Conservation (phyloP, 345 rosid species). For the Syzygium jambos region DNA sequence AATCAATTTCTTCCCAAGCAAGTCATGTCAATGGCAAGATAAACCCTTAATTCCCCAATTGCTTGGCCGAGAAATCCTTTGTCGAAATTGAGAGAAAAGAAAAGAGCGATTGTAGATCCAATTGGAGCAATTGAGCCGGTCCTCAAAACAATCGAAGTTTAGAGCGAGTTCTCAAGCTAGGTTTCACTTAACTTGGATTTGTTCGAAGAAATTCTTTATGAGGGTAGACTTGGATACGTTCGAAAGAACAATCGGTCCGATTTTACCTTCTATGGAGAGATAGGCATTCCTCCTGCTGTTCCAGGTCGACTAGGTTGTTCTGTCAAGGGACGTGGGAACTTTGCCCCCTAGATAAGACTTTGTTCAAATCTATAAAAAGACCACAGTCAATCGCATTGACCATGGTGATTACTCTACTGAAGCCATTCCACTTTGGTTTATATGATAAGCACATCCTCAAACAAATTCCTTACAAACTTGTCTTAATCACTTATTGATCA, state of each 20-base stretch:
- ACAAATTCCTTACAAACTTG: background rate
- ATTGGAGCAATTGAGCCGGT: background rate
- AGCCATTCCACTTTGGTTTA: background rate
- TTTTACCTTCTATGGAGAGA: background rate
- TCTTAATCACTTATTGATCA: background rate
- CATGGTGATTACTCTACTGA: background rate
- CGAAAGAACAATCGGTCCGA: background rate
- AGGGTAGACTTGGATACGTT: background rate
- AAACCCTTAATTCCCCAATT: too few species aligned
- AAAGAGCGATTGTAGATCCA: background rate
- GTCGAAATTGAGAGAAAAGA: background rate
- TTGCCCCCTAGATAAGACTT: background rate
- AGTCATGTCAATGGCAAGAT: too few species aligned
- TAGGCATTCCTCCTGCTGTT: background rate
- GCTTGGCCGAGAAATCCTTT: background rate
- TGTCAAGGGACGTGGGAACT: background rate
- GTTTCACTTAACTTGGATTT: background rate
- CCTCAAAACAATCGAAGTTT: background rate
- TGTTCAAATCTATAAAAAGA: background rate
- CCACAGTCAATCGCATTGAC: background rate
- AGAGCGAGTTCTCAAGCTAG: background rate
- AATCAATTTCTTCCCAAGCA: too few species aligned
- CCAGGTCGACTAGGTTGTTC: background rate
- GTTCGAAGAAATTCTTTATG: background rate
- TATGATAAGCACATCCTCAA: background rate